phyloP scores from a whole-genome alignment of 306 rosid species.

The Malus orientalis region DNA sequence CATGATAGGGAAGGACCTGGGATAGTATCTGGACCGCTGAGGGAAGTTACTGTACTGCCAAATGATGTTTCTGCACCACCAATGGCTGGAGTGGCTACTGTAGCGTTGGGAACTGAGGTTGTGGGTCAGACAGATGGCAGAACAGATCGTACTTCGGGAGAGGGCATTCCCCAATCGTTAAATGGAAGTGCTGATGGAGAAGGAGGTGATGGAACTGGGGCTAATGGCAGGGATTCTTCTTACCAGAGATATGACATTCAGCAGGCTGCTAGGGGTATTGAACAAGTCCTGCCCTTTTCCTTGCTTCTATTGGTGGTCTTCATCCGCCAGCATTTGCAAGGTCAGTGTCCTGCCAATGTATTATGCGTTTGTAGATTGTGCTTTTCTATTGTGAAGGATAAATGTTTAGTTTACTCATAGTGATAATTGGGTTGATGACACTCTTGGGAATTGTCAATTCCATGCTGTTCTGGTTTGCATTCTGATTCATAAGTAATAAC shows the following conservation, averaged over 20 bases:
- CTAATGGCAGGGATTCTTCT: slow-evolving; percentile 80
- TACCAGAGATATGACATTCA: slow-evolving; percentile 96
- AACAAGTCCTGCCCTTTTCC: slow-evolving; percentile 84
- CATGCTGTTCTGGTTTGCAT: not conserved
- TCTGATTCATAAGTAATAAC: not conserved
- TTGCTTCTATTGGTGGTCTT: slow-evolving; percentile 94
- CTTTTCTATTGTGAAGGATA: not conserved
- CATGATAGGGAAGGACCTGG: slow-evolving; percentile 53
- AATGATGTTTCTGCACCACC: slow-evolving; percentile 29
- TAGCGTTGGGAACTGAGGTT: slow-evolving; percentile 15
- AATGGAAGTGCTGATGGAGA: slow-evolving; percentile 37
- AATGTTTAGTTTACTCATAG: not conserved
- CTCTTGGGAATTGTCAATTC: not conserved
- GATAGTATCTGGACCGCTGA: slow-evolving; percentile 42
- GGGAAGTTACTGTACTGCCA: slow-evolving; percentile 24
- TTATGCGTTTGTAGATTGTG: not conserved
- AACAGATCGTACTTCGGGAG: slow-evolving; percentile 31
- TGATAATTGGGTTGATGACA: not conserved
- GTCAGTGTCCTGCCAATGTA: slow-evolving; percentile 21
- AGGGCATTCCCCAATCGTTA: slow-evolving; percentile 37
- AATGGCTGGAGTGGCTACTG: slow-evolving; percentile 17
- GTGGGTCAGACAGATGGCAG: slow-evolving; percentile 25
- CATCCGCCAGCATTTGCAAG: slow-evolving; percentile 98
- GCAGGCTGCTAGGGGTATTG: slow-evolving; percentile 97
- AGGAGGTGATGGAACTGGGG: slow-evolving; percentile 40